Percentiles rank a stretch among this genome's conserved stretches.
phyloP scores from a whole-genome alignment of 371 early-diverging fungal species.

The Smittium culicis region DNA sequence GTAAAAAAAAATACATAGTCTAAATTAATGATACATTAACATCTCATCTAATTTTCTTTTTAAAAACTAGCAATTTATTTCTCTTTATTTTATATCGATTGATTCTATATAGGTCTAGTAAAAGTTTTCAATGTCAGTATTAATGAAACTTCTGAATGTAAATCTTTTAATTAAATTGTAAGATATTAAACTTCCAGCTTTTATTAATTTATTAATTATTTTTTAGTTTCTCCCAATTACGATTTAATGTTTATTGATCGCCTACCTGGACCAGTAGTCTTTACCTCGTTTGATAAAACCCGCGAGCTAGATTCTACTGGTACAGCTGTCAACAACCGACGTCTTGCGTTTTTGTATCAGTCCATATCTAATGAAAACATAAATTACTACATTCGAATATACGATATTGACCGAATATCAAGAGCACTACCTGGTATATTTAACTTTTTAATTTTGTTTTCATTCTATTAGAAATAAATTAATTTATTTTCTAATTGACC shows the following conservation, averaged over 20 bases:
- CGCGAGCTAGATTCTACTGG: slow-evolving; percentile 19
- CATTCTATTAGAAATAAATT: no score
- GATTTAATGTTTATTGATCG: slow-evolving; percentile 30
- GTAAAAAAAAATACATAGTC: background rate
- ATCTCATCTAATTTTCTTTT: no score
- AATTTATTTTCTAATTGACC: no score
- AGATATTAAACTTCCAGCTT: no score
- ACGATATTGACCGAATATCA: slow-evolving; percentile 16
- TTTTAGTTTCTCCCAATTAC: slow-evolving; percentile 11
- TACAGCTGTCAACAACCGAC: slow-evolving; percentile 15
- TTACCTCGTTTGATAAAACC: slow-evolving; percentile 24
- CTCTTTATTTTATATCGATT: background rate
- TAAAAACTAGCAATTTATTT: background rate
- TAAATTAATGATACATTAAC: no score
- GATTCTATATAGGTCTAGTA: background rate
- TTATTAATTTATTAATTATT: slow-evolving; percentile 6
- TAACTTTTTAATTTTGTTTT: no score
- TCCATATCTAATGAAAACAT: slow-evolving; percentile 19
- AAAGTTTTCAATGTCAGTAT: background rate
- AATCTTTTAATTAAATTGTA: no score
- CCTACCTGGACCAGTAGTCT: slow-evolving; percentile 23
- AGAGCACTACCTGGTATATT: background rate
- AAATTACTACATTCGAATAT: slow-evolving; percentile 21
- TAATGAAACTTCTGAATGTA: background rate
- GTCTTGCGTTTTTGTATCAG: slow-evolving; percentile 24